A percentile compares a stretch with the other conserved stretches of the same genome.
Evolutionary conservation across 768 basidiomycete genomes (phyloP).

Genomic region (Suillus spraguei): DNA sequence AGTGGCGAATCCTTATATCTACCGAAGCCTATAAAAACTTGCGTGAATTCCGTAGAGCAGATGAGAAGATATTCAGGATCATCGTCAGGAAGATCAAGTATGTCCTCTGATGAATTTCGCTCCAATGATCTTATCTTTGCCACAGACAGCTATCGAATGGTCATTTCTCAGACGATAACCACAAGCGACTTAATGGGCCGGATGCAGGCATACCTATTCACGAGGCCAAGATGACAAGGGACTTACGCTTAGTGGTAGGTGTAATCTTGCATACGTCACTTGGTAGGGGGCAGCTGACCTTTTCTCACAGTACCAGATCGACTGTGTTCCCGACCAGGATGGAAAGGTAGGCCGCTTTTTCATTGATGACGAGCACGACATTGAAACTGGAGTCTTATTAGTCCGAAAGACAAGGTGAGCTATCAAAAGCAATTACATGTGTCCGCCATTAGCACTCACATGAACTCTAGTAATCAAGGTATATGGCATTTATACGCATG

Average conservation of each 20-base stretch:
- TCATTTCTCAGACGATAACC: conserved; percentile 69
- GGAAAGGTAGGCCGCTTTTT: conserved; percentile 26
- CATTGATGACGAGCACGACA: not conserved
- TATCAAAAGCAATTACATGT: not conserved
- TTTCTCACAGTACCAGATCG: conserved; percentile 47
- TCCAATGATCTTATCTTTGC: not conserved
- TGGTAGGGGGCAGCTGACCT: not conserved
- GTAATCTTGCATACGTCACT: not conserved
- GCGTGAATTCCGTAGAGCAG: conserved; percentile 46
- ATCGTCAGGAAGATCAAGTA: conserved; percentile 73
- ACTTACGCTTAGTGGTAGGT: conserved; percentile 52
- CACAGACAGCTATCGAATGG: conserved; percentile 69
- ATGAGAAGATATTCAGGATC: conserved; percentile 50
- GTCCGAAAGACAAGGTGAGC: conserved; percentile 42
- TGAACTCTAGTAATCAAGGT: conserved; percentile 43
- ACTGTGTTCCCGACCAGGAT: conserved; percentile 44
- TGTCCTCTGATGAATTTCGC: conserved; percentile 15
- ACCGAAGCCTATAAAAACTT: conserved; percentile 51
- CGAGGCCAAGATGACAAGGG: conserved; percentile 67
- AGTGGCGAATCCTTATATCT: conserved; percentile 63
- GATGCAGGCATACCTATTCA: conserved; percentile 57
- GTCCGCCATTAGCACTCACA: not conserved
- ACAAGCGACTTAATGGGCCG: conserved; percentile 54
- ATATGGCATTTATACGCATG: conserved; percentile 53
- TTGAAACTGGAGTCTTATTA: conserved; percentile 21